Evolutionary conservation across 2,329 filamentous ascomycete genomes (phyloP).

Genomic region (Capronia epimyces): DNA sequence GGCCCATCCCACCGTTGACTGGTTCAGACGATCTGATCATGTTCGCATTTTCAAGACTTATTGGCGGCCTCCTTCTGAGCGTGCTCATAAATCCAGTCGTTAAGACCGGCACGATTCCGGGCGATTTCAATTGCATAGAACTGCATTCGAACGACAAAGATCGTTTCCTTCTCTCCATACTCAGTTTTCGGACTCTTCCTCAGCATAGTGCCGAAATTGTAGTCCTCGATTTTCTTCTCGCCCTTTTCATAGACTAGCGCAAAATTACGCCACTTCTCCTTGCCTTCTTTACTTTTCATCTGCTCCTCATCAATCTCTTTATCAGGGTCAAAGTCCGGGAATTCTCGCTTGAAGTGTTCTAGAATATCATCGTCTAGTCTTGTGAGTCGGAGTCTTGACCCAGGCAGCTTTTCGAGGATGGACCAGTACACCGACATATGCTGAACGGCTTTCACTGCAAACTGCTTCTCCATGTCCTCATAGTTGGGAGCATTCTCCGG

Average conservation of each 20-base stretch:
- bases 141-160: conserved; percentile 81
- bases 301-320: conserved; percentile 78
- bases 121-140: conserved; percentile 75
- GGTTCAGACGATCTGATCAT: background rate
- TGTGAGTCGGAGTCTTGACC: conserved; percentile 83
- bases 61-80: conserved; percentile 57
- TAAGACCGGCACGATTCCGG: conserved; percentile 78
- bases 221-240: conserved; percentile 71
- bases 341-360: conserved; percentile 77
- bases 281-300: conserved; percentile 96
- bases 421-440: conserved; percentile 97
- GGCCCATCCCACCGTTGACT: background rate
- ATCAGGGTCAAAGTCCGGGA: conserved; percentile 85
- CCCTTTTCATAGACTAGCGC: conserved; percentile 84
- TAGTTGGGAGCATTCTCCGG: conserved; percentile 63
- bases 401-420: conserved; percentile 84
- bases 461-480: conserved; percentile 93
- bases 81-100: conserved; percentile 95
- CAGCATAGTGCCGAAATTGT: conserved; percentile 95
- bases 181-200: conserved; percentile 71
- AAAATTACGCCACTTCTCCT: conserved; percentile 91
- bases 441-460: conserved; percentile 94
- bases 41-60: conserved; percentile 26
- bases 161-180: conserved; percentile 82
- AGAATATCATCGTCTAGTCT: conserved; percentile 94